A percentile compares a stretch with the other conserved stretches of the same genome.
Conservation (phyloP, 768 basidiomycete species). For the Podaxis sp. region DNA sequence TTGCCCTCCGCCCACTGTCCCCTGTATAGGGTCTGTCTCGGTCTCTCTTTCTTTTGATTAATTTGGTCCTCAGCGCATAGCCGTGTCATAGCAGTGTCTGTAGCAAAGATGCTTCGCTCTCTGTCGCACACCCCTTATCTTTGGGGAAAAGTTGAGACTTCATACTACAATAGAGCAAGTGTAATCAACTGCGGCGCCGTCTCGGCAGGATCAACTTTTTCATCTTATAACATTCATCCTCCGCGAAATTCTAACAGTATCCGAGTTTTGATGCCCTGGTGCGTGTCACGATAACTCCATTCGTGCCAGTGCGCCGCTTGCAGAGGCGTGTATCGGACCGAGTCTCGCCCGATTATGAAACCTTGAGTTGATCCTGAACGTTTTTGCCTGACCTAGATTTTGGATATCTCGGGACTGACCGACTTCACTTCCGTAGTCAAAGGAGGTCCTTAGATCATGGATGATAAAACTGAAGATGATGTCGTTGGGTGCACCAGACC, state of each 20-base stretch:
- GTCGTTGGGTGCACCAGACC: not conserved
- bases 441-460: not conserved
- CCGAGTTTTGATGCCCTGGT: not conserved
- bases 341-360: not conserved
- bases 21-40: not conserved
- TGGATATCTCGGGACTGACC: not conserved
- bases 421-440: not conserved
- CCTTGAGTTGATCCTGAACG: not conserved
- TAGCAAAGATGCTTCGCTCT: not conserved
- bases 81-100: too few species aligned
- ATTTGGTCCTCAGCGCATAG: not conserved
- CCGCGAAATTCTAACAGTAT: not conserved
- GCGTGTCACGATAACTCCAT: not conserved
- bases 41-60: not conserved
- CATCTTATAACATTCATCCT: not conserved
- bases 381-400: not conserved
- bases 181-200: not conserved
- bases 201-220: not conserved
- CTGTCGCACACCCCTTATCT: not conserved
- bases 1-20: not conserved
- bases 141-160: not conserved
- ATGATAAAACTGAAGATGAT: not conserved
- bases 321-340: not conserved
- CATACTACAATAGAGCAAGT: not conserved
- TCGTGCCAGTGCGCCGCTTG: not conserved